These are phyloP conservation scores for Mucor plumbeus DNA, from an alignment of 371 early-diverging fungal species.

Conservation along the genomic window DNA sequence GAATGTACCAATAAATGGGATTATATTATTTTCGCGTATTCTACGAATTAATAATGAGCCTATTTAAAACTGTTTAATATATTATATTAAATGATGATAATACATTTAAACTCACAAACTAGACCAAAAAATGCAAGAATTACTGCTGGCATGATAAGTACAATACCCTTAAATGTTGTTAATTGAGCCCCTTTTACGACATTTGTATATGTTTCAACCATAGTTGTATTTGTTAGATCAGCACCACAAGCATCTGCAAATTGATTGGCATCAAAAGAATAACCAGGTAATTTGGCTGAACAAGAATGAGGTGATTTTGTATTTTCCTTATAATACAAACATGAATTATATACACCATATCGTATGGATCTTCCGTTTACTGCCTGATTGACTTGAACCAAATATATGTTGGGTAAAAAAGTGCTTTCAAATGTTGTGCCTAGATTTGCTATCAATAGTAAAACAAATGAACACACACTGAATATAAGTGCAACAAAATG, in stretches of 20 bases:
- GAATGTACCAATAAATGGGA: slow-evolving; percentile 36
- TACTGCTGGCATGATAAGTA: slow-evolving; percentile 37
- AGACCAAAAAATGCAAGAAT: slow-evolving; percentile 34
- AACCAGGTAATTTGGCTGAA: not conserved
- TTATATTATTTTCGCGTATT: slow-evolving; percentile 27
- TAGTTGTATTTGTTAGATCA: slow-evolving; percentile 11
- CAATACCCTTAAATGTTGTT: slow-evolving; percentile 23
- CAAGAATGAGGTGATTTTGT: slow-evolving; percentile 3
- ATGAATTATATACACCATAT: slow-evolving; percentile 46
- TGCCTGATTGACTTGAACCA: slow-evolving; percentile 31
- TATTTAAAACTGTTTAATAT: not conserved
- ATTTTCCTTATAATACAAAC: slow-evolving; percentile 28
- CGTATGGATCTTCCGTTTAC: slow-evolving; percentile 33
- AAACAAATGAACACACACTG: slow-evolving; percentile 30
- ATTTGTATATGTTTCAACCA: not conserved
- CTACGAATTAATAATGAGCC: slow-evolving; percentile 25
- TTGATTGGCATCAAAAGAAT: slow-evolving; percentile 16
- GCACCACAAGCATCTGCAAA: slow-evolving; percentile 24
- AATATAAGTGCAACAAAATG: slow-evolving; percentile 33
- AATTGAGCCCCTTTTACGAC: slow-evolving; percentile 11
- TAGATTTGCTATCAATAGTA: slow-evolving; percentile 40
- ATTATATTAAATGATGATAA: not conserved
- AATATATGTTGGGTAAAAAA: slow-evolving; percentile 34
- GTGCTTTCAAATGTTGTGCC: slow-evolving; percentile 39
- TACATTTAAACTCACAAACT: slow-evolving; percentile 21